These are phyloP conservation scores for Suillus paluster DNA, from an alignment of 768 basidiomycete species.

Conservation along the genomic window DNA sequence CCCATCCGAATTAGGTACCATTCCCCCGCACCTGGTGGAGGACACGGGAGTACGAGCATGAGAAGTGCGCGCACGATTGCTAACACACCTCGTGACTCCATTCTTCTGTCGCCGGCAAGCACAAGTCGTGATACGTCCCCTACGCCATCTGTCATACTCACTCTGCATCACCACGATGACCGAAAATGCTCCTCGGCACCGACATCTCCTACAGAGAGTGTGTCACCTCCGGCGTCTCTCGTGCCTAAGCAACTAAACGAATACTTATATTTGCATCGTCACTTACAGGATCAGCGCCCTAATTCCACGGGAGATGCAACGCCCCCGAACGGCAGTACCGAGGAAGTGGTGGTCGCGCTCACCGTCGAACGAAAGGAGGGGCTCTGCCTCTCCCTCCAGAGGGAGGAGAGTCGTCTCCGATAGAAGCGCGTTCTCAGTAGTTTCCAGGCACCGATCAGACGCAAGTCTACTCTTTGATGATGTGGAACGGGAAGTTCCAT, in stretches of 20 bases:
- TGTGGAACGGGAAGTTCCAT: neutral
- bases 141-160: constrained; percentile 4
- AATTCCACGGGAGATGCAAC: neutral
- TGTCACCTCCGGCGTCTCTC: neutral
- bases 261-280: neutral
- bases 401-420: neutral
- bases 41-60: no score
- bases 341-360: constrained; percentile 3
- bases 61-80: neutral
- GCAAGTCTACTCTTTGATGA: neutral
- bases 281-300: neutral
- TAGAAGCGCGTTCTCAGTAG: neutral
- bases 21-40: neutral
- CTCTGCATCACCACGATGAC: neutral
- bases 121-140: neutral
- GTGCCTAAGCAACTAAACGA: neutral
- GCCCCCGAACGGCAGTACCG: neutral
- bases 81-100: neutral
- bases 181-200: neutral
- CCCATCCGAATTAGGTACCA: neutral
- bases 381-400: neutral
- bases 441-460: neutral
- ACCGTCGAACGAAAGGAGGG: neutral
- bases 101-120: neutral
- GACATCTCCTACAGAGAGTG: neutral